These are phyloP conservation scores for Suhomyces terraborum DNA, from an alignment of 1,139 yeast genomes.

Conservation along the genomic window DNA sequence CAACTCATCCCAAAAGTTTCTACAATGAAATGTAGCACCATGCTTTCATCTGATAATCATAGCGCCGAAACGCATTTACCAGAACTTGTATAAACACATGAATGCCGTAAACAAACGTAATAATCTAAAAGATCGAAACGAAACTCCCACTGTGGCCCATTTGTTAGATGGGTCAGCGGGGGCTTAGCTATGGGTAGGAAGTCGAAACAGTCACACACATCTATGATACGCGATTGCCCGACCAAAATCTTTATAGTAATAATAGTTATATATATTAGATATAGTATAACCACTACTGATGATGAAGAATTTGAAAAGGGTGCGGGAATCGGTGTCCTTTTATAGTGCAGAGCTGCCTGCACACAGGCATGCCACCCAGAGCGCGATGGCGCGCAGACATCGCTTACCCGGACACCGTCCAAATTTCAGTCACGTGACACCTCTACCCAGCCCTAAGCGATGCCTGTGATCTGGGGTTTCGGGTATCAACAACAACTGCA, in stretches of 20 bases:
- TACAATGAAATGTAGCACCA: constrained; percentile 28
- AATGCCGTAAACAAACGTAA: constrained; percentile 29
- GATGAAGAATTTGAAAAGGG: constrained; percentile 18
- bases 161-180: constrained; percentile 25
- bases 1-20: background rate
- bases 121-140: constrained; percentile 38
- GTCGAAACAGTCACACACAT: constrained; percentile 18
- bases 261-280: constrained; percentile 26
- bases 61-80: constrained; percentile 15
- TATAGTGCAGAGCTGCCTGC: constrained; percentile 16
- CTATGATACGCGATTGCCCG: constrained; percentile 17
- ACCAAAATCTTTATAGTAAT: constrained; percentile 22
- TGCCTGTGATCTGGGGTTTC: constrained; percentile 6
- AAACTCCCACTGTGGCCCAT: constrained; percentile 23
- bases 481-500: background rate
- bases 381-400: background rate
- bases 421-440: constrained; percentile 6
- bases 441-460: constrained; percentile 7
- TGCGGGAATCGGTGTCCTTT: constrained; percentile 17
- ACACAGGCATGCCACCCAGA: constrained; percentile 6
- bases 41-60: constrained; percentile 28
- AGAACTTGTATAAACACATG: constrained; percentile 23
- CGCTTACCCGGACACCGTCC: constrained; percentile 22
- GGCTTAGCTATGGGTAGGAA: constrained; percentile 26
- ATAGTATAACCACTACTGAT: constrained; percentile 28